phyloP scores from a whole-genome alignment of 805 yeast genomes.

The Candida incommunis region DNA sequence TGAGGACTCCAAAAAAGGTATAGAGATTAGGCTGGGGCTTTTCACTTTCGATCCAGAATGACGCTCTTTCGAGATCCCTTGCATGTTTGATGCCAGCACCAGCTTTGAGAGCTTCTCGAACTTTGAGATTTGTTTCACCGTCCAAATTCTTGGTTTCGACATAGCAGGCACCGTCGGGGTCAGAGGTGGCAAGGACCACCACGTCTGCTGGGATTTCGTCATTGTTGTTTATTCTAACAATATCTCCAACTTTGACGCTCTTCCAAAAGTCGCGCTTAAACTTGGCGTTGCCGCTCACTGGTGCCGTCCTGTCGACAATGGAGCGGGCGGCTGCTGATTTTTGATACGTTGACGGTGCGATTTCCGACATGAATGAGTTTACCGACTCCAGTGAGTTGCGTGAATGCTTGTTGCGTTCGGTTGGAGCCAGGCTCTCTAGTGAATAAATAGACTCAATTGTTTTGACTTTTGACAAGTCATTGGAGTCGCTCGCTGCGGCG shows the following conservation, averaged over 20 bases:
- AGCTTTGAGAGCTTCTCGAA: slow-evolving; percentile 39
- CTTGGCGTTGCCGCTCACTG: slow-evolving; percentile 22
- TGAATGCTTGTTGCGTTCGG: background rate
- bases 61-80: slow-evolving; percentile 39
- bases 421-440: background rate
- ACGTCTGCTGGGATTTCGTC: slow-evolving; percentile 75
- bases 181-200: slow-evolving; percentile 53
- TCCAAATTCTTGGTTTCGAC: slow-evolving; percentile 63
- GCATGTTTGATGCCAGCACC: slow-evolving; percentile 47
- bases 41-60: slow-evolving; percentile 54
- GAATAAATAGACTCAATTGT: background rate
- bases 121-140: slow-evolving; percentile 68
- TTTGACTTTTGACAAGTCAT: background rate
- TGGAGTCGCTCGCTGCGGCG: background rate
- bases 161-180: slow-evolving; percentile 54
- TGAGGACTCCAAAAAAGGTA: slow-evolving; percentile 50
- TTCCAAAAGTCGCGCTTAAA: slow-evolving; percentile 56
- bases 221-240: slow-evolving; percentile 51
- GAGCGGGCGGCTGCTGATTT: background rate
- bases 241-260: slow-evolving; percentile 63
- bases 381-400: background rate
- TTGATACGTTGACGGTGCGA: background rate
- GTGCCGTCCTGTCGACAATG: slow-evolving; percentile 14
- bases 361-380: background rate
- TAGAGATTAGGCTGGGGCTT: slow-evolving; percentile 54